A percentile compares a stretch with the other conserved stretches of the same genome.
Conservation (phyloP, 306 rosid genomes). For the Biancaea sappan region DNA sequence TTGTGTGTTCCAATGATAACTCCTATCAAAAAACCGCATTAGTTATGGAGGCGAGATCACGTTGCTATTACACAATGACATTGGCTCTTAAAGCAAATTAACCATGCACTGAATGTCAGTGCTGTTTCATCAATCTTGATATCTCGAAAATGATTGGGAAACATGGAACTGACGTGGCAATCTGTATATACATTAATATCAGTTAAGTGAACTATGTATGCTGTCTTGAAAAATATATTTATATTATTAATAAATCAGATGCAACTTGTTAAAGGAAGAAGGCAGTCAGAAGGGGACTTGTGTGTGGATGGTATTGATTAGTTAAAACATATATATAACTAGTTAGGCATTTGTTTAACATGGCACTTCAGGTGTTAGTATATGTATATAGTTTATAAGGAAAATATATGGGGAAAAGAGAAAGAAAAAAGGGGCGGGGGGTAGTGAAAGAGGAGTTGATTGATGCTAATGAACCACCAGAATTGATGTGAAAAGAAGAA, state of each 20-base stretch:
- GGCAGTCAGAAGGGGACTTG: background rate
- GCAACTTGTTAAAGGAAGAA: too few species aligned
- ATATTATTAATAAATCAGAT: too few species aligned
- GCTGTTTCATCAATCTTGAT: too few species aligned
- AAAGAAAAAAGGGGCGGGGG: conserved; percentile 14
- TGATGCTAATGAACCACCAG: conserved; percentile 73
- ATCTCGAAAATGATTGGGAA: conserved; percentile 13
- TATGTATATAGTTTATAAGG: conserved; percentile 13
- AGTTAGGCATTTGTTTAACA: background rate
- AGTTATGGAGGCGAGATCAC: conserved; percentile 51
- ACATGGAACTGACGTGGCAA: background rate
- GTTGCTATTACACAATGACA: conserved; percentile 45
- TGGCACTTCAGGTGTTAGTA: conserved; percentile 8
- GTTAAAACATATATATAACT: conserved; percentile 21
- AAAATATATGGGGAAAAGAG: too few species aligned
- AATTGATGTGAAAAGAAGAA: conserved; percentile 58
- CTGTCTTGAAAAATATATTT: too few species aligned
- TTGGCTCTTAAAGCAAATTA: conserved; percentile 30
- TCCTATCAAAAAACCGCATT: conserved; percentile 28
- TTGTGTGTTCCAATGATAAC: too few species aligned
- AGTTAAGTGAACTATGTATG: too few species aligned
- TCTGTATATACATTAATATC: background rate
- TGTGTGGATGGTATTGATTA: background rate
- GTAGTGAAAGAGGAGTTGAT: conserved; percentile 39
- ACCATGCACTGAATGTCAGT: conserved; percentile 38